Base-by-base conservation (phyloP, 768 basidiomycete species). In the Tulasnella sp. region DNA sequence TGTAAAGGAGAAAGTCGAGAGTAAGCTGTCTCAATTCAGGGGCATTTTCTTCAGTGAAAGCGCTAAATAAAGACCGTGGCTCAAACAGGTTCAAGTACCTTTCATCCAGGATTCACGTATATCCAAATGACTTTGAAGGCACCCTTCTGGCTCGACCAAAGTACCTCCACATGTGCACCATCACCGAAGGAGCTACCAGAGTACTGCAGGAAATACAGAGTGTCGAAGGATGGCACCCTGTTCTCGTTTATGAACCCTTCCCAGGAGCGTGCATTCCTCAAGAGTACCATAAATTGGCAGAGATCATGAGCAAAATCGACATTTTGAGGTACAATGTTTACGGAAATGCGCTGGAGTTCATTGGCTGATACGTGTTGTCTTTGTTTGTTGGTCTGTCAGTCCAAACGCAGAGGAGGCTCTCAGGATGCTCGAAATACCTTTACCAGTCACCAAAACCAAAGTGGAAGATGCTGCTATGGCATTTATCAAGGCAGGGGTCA, bases 381-480 rank as follows among this genome's bases (percentile, higher is more conserved):
- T 49, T 8, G 22, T 49, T 19, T 22, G 19, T 11, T 31, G 37
- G 31, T n/a, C n/a, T 70, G 49, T 42, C 37, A 94, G 93, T 79
- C 94, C 94, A 2, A 96, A 97, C 80, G 93, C 94, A 29, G 89
- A 92, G 79, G 94, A 97, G 81, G 93, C 93, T 0, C 84, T 92
- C 37, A 83, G 85, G 3, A 84, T 95, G 6, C 86, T 95, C 42
- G 89, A 90, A 1, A 80, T 88, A 58, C 82, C 85, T 6, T 79
- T 83, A 0, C 85, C 89, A 9, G 85, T 88, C 12, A 87, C 87
- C 0, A 87, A 84, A 77, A 78, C 83, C 11, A 81, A 83, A 0
- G 87, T 96, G 64, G 91, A 95, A 82, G 83, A 86, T 71, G 94
- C 93, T 9, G 91, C 91, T 36, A 81, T 81, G 12, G 81, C 84